Conservation (phyloP, 805 yeast species). For the Candida ortonii region DNA sequence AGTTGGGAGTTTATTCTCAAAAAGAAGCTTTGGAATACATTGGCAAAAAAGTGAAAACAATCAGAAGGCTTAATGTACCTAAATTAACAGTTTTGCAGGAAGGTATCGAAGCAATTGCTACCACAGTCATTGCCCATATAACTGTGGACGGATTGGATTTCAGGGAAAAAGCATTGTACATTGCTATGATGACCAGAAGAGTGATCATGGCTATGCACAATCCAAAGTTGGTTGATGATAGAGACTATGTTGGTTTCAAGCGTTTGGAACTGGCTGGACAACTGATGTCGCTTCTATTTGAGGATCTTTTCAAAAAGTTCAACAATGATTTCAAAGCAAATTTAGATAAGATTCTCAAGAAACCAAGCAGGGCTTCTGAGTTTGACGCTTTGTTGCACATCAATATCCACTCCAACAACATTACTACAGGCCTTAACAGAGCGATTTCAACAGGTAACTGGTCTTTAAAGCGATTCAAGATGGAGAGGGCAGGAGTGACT, state of each 20-base stretch:
- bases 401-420: conserved; percentile 87
- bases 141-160: conserved; percentile 80
- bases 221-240: conserved; percentile 94
- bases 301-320: conserved; percentile 95
- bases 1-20: conserved; percentile 81
- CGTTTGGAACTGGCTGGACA: conserved; percentile 97
- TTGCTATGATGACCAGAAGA: conserved; percentile 95
- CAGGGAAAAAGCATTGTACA: conserved; percentile 89
- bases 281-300: conserved; percentile 88
- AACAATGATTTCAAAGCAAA: conserved; percentile 92
- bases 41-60: conserved; percentile 88
- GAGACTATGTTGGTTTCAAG: conserved; percentile 98
- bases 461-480: conserved; percentile 97
- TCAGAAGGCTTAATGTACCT: conserved; percentile 82
- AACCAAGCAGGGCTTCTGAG: conserved; percentile 91
- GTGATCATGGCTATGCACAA: conserved; percentile 94
- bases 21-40: conserved; percentile 89
- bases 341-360: conserved; percentile 88
- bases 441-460: conserved; percentile 99
- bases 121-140: conserved; percentile 93
- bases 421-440: conserved; percentile 89
- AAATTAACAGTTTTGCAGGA: conserved; percentile 81
- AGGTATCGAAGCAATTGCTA: conserved; percentile 95
- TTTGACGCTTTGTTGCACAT: conserved; percentile 90
- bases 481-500: conserved; percentile 99